A percentile compares a stretch with the other conserved stretches of the same genome.
These are phyloP conservation scores for Rubroshorea leprosula DNA, from an alignment of 345 rosid species.

Conservation along the genomic window DNA sequence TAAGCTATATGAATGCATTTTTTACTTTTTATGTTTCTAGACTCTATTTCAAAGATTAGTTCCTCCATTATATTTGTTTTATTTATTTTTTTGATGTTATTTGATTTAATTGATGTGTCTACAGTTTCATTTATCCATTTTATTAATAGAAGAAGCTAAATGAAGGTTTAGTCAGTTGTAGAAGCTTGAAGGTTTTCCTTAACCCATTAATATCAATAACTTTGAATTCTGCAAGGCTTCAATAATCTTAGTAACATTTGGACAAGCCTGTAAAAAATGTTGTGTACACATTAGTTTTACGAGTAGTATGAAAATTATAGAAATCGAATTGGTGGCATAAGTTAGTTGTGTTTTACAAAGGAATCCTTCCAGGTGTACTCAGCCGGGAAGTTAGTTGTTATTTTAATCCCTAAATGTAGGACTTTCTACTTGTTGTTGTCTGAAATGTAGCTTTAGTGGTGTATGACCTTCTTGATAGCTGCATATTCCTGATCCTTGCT, in stretches of 20 bases:
- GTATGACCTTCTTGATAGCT: background rate
- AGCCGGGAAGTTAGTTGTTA: background rate
- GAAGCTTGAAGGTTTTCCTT: background rate
- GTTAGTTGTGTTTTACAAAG: background rate
- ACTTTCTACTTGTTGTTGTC: background rate
- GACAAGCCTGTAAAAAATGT: background rate
- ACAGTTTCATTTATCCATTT: background rate
- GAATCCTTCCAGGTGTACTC: background rate
- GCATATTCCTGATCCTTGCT: too few relatives aligned
- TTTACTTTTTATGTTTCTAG: background rate
- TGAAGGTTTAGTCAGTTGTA: background rate
- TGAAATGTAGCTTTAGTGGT: background rate
- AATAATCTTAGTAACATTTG: background rate
- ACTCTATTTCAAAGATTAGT: too few relatives aligned
- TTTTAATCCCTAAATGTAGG: background rate
- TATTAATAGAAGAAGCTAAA: background rate
- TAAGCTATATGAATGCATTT: slow-evolving; percentile 19
- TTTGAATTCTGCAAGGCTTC: background rate
- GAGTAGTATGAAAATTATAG: background rate
- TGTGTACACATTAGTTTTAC: background rate
- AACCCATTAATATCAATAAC: background rate
- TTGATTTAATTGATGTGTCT: background rate
- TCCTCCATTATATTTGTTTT: background rate
- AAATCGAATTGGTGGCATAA: background rate
- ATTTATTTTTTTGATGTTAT: background rate